phyloP scores from a whole-genome alignment of 306 rosid genomes.

The Medicago arabica region DNA sequence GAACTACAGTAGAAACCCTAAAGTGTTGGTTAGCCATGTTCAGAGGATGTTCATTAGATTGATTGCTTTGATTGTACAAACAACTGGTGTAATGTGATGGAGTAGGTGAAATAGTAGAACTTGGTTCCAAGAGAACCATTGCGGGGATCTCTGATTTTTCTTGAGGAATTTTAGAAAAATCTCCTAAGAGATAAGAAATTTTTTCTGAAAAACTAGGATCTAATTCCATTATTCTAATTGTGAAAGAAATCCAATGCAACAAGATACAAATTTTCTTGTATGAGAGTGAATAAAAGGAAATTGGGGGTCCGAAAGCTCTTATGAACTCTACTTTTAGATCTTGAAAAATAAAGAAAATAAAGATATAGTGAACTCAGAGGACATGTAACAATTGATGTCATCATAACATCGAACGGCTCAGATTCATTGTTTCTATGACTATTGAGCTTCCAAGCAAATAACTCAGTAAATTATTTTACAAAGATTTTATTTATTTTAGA shows the following conservation, averaged over 20 bases:
- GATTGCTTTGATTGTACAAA: constrained; percentile 26
- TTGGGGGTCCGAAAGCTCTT: background rate
- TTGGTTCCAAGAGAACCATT: constrained; percentile 1
- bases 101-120: background rate
- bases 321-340: constrained; percentile 27
- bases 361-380: background rate
- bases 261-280: too few species aligned
- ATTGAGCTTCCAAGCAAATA: constrained; percentile 45
- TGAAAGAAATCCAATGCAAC: background rate
- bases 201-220: constrained; percentile 22
- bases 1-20: constrained; percentile 24
- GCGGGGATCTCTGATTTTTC: constrained; percentile 13
- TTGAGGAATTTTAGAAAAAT: constrained; percentile 38
- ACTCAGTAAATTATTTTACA: background rate
- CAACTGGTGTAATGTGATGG: constrained; percentile 14
- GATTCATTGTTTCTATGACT: constrained; percentile 48
- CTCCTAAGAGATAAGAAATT: constrained; percentile 33
- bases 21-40: constrained; percentile 20
- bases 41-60: constrained; percentile 17
- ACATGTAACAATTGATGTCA: constrained; percentile 10
- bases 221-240: background rate
- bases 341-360: background rate
- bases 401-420: constrained; percentile 50
- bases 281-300: constrained; percentile 1
- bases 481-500: background rate